These are phyloP conservation scores for Fragaria ananassa DNA, from an alignment of 306 rosid species.

Conservation along the genomic window DNA sequence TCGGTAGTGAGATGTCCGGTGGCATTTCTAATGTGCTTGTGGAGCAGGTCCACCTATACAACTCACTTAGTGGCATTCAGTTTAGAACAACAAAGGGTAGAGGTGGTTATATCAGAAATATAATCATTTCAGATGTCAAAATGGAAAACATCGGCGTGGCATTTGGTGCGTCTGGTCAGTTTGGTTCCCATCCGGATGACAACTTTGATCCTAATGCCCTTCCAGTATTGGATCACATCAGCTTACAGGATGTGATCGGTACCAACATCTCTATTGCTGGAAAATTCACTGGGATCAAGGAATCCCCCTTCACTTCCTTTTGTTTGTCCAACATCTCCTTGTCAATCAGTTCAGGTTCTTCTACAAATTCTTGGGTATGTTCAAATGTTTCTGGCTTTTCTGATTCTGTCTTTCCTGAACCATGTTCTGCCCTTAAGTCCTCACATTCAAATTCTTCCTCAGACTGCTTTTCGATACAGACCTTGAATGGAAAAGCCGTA, in stretches of 20 bases:
- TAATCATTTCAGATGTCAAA: slow-evolving; percentile 53
- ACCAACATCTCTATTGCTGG: slow-evolving; percentile 77
- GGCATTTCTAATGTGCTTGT: slow-evolving; percentile 75
- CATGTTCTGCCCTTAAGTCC: slow-evolving; percentile 59
- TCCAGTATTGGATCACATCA: slow-evolving; percentile 61
- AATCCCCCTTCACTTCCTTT: slow-evolving; percentile 79
- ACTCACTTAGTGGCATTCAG: slow-evolving; percentile 64
- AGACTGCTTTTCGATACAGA: slow-evolving; percentile 45
- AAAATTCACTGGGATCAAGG: slow-evolving; percentile 62
- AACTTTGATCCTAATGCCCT: slow-evolving; percentile 80
- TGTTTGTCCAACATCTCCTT: slow-evolving; percentile 75
- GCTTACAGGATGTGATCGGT: slow-evolving; percentile 58
- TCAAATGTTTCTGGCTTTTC: slow-evolving; percentile 77
- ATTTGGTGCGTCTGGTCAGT: slow-evolving; percentile 66
- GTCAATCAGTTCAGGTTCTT: slow-evolving; percentile 44
- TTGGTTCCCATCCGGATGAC: slow-evolving; percentile 84
- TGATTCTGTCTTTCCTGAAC: slow-evolving; percentile 64
- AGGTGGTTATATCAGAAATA: slow-evolving; percentile 75
- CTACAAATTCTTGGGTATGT: slow-evolving; percentile 61
- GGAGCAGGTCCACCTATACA: slow-evolving; percentile 62
- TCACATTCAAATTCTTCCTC: slow-evolving; percentile 47
- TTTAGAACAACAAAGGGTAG: slow-evolving; percentile 78
- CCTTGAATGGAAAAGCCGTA: slow-evolving; percentile 41
- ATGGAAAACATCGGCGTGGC: slow-evolving; percentile 52
- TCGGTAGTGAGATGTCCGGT: slow-evolving; percentile 97